Evolutionary conservation across 1,284 basidiomycete species (phyloP).

Genomic region (Microbotryomycetes sp.): DNA sequence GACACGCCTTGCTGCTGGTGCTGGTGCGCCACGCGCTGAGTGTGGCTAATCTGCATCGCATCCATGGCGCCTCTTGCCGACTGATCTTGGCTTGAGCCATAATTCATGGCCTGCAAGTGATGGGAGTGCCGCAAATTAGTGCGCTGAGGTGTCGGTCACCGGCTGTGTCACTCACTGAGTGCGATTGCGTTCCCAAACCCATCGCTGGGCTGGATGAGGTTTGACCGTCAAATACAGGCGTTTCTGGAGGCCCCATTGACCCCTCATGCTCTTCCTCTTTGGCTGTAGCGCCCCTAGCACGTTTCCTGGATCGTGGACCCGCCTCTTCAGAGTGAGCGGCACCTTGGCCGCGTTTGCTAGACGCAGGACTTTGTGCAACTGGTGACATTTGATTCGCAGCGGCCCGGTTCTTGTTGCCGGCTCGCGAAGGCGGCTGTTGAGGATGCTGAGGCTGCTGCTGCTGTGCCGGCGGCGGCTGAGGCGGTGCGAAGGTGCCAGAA

Average conservation of each 20-base stretch:
- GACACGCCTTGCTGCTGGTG: conserved; percentile 5
- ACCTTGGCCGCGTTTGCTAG: conserved; percentile 14
- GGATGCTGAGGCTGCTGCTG: no score
- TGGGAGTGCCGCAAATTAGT: background rate
- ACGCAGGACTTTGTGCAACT: background rate
- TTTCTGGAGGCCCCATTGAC: background rate
- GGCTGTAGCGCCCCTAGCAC: conserved; percentile 9
- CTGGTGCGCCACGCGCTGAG: conserved; percentile 1
- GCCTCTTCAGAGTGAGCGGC: conserved; percentile 15
- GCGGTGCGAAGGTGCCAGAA: no score
- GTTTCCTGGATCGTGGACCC: conserved; percentile 21
- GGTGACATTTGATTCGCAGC: conserved; percentile 4
- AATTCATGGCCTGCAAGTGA: background rate
- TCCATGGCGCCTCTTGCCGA: conserved; percentile 2
- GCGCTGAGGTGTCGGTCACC: background rate
- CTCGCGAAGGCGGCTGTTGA: conserved; percentile 6
- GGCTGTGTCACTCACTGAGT: background rate
- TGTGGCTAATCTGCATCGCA: background rate
- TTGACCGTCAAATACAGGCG: conserved; percentile 4
- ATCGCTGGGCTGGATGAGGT: conserved; percentile 12
- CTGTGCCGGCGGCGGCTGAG: no score
- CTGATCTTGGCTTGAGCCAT: background rate
- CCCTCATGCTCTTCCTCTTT: conserved; percentile 16
- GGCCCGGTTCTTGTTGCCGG: conserved; percentile 9
- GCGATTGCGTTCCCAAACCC: background rate